Evolutionary conservation across 2,329 filamentous ascomycete species (phyloP), one percentile per base, ranked within the genome.

Genomic region (Graphiopsis chlorocephala): DNA sequence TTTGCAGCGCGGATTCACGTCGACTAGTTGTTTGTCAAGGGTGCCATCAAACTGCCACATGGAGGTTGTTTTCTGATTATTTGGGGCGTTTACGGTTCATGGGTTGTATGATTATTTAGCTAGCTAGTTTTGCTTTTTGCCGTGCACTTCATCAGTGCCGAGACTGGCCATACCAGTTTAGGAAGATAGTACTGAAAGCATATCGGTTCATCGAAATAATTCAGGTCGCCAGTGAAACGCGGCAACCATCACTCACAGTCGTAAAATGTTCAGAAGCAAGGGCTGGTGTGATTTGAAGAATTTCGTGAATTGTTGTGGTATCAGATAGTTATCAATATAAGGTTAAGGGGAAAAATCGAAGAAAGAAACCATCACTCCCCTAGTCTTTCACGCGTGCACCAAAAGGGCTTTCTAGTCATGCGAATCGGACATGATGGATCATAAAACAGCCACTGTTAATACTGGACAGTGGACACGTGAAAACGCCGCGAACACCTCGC

Each of bases 401-500:
- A 23, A 33, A 38, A 17, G 20, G 3, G 1, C 6, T n/a, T 12
- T 14, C n/a, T 38, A 25, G 31, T 31, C 29, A 31, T 11, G 20
- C 53, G 20, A 23, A 31, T 6, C 17, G 12, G 53, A 26, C 53
- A 23, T 56, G 29, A 38, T 53, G 48, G 50, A 23, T 20, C 50
- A 31, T 53, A 53, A 53, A 42, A 23, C 17, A 53, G 17, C 10
- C n/a, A 2, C 50, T 53, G 26, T 20, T 12, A 4, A 4, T 20
- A 28, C 15, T 53, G 11, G 26, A 53, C 45, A 14, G 45, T 48
- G n/a, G 29, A 48, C 50, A 61, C 60, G 33, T 53, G 12, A 25
- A 25, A 62, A 62, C 60, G 48, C 60, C 60, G 48, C 25, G 31
- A 62, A 62, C 60, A 45, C 60, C 60, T 62, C 48, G 60, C 60